These are phyloP conservation scores for Cyberlindnera japonica DNA, from an alignment of 805 yeast species.

Conservation along the genomic window DNA sequence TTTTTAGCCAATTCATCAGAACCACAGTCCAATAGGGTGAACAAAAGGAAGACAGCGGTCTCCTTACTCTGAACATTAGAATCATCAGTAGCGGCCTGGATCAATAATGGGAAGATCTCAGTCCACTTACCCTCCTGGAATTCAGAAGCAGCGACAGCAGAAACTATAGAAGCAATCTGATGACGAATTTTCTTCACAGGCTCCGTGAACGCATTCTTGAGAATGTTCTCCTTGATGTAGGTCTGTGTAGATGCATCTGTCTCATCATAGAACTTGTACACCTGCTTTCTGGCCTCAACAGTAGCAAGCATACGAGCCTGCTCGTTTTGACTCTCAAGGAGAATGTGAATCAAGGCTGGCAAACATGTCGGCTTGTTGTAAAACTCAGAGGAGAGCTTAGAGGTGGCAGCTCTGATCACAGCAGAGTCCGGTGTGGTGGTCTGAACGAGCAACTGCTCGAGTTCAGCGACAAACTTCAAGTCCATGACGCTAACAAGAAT, in stretches of 20 bases:
- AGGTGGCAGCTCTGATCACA: constrained; percentile 80
- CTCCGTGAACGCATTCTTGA: constrained; percentile 65
- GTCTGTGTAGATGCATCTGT: constrained; percentile 45
- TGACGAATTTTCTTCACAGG: constrained; percentile 72
- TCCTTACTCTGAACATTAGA: constrained; percentile 59
- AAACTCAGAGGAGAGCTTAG: constrained; percentile 66
- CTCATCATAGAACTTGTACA: constrained; percentile 62
- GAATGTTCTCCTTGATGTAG: constrained; percentile 62
- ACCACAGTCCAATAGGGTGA: constrained; percentile 70
- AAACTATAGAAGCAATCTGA: constrained; percentile 82
- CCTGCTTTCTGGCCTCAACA: constrained; percentile 88
- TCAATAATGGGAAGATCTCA: constrained; percentile 66
- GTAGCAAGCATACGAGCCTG: constrained; percentile 90
- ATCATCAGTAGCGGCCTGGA: constrained; percentile 57
- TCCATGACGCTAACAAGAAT: constrained; percentile 33
- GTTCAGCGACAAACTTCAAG: constrained; percentile 59
- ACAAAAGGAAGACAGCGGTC: constrained; percentile 76
- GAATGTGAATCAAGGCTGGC: constrained; percentile 82
- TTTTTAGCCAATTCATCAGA: constrained; percentile 56
- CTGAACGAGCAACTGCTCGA: constrained; percentile 76
- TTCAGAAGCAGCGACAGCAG: constrained; percentile 80
- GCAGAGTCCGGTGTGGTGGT: constrained; percentile 79
- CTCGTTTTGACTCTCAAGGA: constrained; percentile 55
- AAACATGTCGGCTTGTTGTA: constrained; percentile 68
- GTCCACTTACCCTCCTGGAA: constrained; percentile 70